Percentiles rank a stretch among this genome's conserved stretches.
These are phyloP conservation scores for Vigna hirtella DNA, from an alignment of 306 rosid species.

Conservation along the genomic window DNA sequence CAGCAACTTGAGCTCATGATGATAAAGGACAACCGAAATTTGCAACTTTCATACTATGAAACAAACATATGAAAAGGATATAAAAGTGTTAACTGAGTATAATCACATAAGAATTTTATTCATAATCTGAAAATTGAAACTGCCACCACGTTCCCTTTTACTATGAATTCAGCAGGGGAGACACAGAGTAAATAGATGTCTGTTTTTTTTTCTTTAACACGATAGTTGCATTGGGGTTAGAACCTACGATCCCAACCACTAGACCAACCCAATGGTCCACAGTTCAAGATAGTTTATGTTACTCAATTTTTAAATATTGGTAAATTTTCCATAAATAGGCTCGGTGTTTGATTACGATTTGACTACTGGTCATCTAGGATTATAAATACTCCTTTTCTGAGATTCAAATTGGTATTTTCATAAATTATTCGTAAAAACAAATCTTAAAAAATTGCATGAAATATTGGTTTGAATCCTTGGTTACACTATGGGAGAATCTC, in stretches of 20 bases:
- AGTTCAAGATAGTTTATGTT: neutral
- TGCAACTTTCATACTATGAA: neutral
- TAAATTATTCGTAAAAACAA: neutral
- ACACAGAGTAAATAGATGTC: neutral
- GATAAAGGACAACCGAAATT: conserved; percentile 16
- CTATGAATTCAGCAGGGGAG: neutral
- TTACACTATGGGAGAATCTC: conserved; percentile 4
- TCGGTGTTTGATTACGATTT: conserved; percentile 12
- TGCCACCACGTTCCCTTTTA: conserved; percentile 17
- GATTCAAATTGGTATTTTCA: neutral
- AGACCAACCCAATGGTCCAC: neutral
- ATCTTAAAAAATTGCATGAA: neutral
- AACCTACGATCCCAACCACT: neutral
- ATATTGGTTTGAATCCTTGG: conserved; percentile 7
- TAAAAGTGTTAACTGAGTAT: neutral
- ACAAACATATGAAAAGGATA: conserved; percentile 36
- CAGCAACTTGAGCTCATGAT: conserved; percentile 32
- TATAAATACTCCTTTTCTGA: conserved; percentile 9
- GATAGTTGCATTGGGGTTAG: neutral
- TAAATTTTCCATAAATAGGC: neutral
- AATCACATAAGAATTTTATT: conserved; percentile 23
- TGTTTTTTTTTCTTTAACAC: no score
- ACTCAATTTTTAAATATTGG: neutral
- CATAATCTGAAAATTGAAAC: neutral
- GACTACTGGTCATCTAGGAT: conserved; percentile 5